Percentiles rank a stretch among this genome's conserved stretches.
Evolutionary conservation across 2,329 filamentous ascomycete genomes (phyloP).

Genomic region (Akanthomyces muscarius): DNA sequence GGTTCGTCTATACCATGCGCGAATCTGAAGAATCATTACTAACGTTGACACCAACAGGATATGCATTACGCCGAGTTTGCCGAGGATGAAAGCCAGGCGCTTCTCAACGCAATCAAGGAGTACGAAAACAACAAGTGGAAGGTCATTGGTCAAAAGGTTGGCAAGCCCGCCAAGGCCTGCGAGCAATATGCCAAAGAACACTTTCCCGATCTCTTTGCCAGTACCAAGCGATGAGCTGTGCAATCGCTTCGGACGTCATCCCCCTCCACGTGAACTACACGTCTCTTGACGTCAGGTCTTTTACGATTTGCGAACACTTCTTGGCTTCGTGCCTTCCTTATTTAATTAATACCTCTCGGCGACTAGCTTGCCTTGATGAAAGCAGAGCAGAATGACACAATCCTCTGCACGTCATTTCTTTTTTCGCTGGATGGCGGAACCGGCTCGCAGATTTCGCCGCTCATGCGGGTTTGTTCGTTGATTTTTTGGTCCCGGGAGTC

Average conservation of each 20-base stretch:
- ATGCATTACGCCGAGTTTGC: slow-evolving; percentile 99
- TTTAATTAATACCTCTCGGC: slow-evolving; percentile 4
- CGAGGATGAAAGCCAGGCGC: slow-evolving; percentile 82
- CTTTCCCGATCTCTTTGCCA: slow-evolving; percentile 57
- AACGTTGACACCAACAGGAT: slow-evolving; percentile 53
- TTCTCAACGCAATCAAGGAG: slow-evolving; percentile 94
- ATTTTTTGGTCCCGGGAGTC: not conserved
- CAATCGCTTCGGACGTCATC: not conserved
- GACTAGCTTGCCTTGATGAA: not conserved
- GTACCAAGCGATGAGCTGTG: slow-evolving; percentile 33
- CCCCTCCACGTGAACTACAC: not conserved
- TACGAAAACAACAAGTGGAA: slow-evolving; percentile 99
- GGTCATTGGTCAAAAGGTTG: slow-evolving; percentile 90
- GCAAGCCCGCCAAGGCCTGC: slow-evolving; percentile 86
- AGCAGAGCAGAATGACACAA: slow-evolving; percentile 7
- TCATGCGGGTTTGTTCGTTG: not conserved
- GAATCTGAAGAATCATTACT: not conserved
- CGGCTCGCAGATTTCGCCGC: not conserved
- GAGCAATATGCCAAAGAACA: slow-evolving; percentile 94
- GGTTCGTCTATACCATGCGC: slow-evolving; percentile 43
- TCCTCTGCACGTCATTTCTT: not conserved
- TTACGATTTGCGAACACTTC: not conserved
- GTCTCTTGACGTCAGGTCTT: not conserved
- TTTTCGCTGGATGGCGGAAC: not conserved
- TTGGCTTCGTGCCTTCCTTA: not conserved